Evolutionary conservation across 768 basidiomycete genomes (phyloP).

Genomic region (Hemileccinum impolitum): DNA sequence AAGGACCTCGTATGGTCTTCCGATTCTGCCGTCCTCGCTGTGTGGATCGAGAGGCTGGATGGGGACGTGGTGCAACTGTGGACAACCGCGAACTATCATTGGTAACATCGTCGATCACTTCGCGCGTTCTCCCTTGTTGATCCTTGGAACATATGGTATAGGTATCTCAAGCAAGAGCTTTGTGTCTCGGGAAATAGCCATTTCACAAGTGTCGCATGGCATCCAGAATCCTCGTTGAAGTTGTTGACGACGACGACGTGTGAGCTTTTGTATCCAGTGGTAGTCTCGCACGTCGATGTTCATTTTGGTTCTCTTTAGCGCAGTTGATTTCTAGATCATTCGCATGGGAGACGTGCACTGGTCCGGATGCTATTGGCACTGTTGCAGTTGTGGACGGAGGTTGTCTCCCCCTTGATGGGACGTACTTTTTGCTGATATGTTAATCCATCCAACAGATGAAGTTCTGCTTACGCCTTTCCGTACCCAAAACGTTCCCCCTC

Average conservation of each 20-base stretch:
- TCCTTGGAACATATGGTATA: slow-evolving; percentile 24
- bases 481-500: slow-evolving; percentile 95
- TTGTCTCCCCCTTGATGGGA: slow-evolving; percentile 36
- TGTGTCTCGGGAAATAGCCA: slow-evolving; percentile 46
- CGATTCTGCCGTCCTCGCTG: slow-evolving; percentile 78
- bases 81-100: slow-evolving; percentile 94
- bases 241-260: slow-evolving; percentile 66
- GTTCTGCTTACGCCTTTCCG: slow-evolving; percentile 91
- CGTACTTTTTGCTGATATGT: background rate
- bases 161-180: slow-evolving; percentile 94
- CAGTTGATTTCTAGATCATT: slow-evolving; percentile 59
- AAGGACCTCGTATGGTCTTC: slow-evolving; percentile 82
- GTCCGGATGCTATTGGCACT: slow-evolving; percentile 77
- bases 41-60: slow-evolving; percentile 74
- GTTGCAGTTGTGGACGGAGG: slow-evolving; percentile 90
- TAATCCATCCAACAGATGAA: slow-evolving; percentile 43
- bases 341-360: slow-evolving; percentile 75
- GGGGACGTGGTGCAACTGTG: slow-evolving; percentile 89
- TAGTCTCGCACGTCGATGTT: background rate
- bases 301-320: slow-evolving; percentile 32
- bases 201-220: slow-evolving; percentile 81
- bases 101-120: slow-evolving; percentile 41
- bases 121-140: slow-evolving; percentile 4
- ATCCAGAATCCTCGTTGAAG: slow-evolving; percentile 71
- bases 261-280: slow-evolving; percentile 33